These are phyloP conservation scores for Ambrosia artemisiifolia DNA, from an alignment of 129 eudicot genomes.

Conservation along the genomic window DNA sequence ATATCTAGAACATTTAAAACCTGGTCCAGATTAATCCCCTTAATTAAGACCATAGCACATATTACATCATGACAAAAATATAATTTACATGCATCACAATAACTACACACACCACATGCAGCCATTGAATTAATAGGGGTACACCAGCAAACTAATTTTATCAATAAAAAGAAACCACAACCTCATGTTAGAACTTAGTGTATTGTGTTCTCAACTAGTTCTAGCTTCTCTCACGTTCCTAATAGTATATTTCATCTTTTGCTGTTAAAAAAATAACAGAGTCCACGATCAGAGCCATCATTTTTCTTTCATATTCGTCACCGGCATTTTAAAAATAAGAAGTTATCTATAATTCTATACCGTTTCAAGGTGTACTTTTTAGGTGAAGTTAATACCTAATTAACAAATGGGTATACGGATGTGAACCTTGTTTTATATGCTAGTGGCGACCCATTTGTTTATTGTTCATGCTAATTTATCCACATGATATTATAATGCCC, in stretches of 20 bases:
- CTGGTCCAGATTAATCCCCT: constrained; percentile 4
- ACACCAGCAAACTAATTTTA: too few relatives aligned
- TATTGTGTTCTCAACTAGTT: too few relatives aligned
- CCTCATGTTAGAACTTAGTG: too few relatives aligned
- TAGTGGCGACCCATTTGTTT: constrained; percentile 6
- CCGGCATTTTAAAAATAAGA: not conserved
- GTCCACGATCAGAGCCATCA: not conserved
- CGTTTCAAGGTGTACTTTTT: not conserved
- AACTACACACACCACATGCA: not conserved
- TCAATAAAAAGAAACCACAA: too few relatives aligned
- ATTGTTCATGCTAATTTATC: not conserved
- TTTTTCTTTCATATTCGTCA: not conserved
- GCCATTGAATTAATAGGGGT: not conserved
- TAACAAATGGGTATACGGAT: not conserved
- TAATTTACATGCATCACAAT: not conserved
- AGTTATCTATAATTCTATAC: not conserved
- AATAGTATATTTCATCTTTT: too few relatives aligned
- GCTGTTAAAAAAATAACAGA: too few relatives aligned
- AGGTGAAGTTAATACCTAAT: constrained; percentile 21
- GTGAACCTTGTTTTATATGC: not conserved
- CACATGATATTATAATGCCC: not conserved
- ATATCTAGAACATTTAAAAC: constrained; percentile 2
- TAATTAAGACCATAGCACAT: not conserved
- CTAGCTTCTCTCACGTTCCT: too few relatives aligned
- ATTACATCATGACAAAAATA: constrained; percentile 1